phyloP scores from a whole-genome alignment of 2,329 filamentous ascomycete species.

The Exutisphaerella laricina region DNA sequence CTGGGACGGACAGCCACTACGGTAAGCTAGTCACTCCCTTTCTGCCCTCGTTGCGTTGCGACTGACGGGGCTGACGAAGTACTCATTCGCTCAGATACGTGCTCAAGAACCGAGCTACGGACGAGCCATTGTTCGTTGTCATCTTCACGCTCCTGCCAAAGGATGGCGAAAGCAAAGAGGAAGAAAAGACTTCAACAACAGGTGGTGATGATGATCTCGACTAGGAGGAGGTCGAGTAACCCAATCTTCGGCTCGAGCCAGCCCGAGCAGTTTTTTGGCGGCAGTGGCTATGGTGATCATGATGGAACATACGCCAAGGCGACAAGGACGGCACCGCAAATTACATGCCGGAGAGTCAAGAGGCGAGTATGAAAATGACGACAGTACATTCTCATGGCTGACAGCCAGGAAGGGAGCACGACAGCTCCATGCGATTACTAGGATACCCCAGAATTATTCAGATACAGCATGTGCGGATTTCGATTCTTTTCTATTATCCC shows the following conservation, averaged over 20 bases:
- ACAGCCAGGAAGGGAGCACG: too few relatives aligned
- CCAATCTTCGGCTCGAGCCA: too few relatives aligned
- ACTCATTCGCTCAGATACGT: constrained; percentile 88
- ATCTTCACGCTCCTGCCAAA: constrained; percentile 71
- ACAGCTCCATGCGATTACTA: not conserved
- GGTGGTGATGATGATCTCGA: constrained; percentile 22
- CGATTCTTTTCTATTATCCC: not conserved
- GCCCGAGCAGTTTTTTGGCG: too few relatives aligned
- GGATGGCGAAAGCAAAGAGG: constrained; percentile 36
- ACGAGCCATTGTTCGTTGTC: constrained; percentile 72
- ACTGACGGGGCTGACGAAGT: constrained; percentile 45
- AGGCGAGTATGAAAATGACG: too few relatives aligned
- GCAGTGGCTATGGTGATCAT: too few relatives aligned
- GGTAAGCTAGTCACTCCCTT: constrained; percentile 50
- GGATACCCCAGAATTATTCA: constrained; percentile 1
- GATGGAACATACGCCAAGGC: too few relatives aligned
- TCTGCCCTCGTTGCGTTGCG: constrained; percentile 18
- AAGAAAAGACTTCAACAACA: constrained; percentile 9
- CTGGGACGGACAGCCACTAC: constrained; percentile 71
- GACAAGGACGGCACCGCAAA: too few relatives aligned
- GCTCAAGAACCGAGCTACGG: constrained; percentile 71
- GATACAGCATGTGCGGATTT: not conserved
- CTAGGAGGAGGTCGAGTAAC: constrained; percentile 4
- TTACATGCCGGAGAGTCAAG: too few relatives aligned
- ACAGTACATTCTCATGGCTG: too few relatives aligned